Evolutionary conservation across 208 protist species (phyloP).

Genomic region (Leishmania gerbilli): DNA sequence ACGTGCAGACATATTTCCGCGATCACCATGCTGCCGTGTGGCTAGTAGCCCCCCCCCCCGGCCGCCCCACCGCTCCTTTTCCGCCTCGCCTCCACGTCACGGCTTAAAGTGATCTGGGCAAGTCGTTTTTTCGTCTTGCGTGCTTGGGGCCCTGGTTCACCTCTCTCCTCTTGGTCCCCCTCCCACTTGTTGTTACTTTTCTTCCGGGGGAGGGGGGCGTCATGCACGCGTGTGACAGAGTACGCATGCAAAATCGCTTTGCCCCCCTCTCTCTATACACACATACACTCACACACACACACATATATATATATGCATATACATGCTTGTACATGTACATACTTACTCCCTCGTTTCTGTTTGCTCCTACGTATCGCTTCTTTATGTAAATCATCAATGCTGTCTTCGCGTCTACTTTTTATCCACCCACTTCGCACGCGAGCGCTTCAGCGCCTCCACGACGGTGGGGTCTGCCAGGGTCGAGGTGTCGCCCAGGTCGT

Average conservation of each 20-base stretch:
- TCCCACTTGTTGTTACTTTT: not conserved
- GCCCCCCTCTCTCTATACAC: not conserved
- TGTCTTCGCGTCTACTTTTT: slow-evolving; percentile 61
- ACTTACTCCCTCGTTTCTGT: not conserved
- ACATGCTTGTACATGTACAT: too few species aligned
- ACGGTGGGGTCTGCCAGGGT: slow-evolving; percentile 93
- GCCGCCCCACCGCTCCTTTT: not conserved
- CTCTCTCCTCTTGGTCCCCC: not conserved
- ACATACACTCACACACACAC: not conserved
- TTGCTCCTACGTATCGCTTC: not conserved
- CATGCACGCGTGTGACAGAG: not conserved
- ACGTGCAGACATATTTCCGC: not conserved
- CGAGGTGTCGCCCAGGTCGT: slow-evolving; percentile 91
- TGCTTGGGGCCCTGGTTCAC: too few species aligned
- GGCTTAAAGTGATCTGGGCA: not conserved
- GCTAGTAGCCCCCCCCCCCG: not conserved
- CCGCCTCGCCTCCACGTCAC: not conserved
- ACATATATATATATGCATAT: not conserved
- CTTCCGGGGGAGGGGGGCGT: not conserved
- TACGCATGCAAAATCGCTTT: not conserved
- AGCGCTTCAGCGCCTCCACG: slow-evolving; percentile 91
- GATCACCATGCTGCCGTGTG: not conserved
- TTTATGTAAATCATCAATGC: not conserved
- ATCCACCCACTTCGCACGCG: slow-evolving; percentile 86
- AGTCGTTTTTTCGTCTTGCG: too few species aligned